Conservation (phyloP, 441 rosid species). For the Omphalea diandra region DNA sequence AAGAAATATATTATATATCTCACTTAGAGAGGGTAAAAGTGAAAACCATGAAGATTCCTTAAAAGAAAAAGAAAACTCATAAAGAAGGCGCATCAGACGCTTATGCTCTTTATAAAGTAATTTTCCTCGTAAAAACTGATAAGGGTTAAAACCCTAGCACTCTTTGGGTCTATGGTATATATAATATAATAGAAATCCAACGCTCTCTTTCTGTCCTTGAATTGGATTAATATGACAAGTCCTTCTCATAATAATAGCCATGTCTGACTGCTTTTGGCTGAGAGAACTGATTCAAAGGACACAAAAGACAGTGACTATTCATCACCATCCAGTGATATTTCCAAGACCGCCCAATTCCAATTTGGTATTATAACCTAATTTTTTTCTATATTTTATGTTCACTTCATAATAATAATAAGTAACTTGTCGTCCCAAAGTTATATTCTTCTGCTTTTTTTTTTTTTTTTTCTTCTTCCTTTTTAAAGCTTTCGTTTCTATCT, state of each 20-base stretch:
- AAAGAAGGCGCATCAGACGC: not conserved
- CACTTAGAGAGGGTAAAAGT: too few species aligned
- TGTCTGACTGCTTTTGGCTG: conserved; percentile 76
- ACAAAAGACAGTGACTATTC: conserved; percentile 72
- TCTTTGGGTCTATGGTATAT: too few species aligned
- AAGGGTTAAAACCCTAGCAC: conserved; percentile 21
- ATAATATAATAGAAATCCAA: not conserved
- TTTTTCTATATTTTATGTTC: not conserved
- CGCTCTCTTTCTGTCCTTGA: conserved; percentile 9
- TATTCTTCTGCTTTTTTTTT: too few species aligned
- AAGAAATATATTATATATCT: too few species aligned
- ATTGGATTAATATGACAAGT: conserved; percentile 54
- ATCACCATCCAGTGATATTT: conserved; percentile 58
- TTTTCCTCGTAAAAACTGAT: conserved; percentile 27
- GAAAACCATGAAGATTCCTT: too few species aligned
- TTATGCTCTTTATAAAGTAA: not conserved
- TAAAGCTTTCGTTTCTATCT: too few species aligned
- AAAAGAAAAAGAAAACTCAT: too few species aligned
- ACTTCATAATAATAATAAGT: too few species aligned
- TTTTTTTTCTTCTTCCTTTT: not conserved
- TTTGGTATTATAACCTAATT: conserved; percentile 14
- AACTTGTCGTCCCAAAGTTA: too few species aligned
- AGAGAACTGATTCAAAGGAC: conserved; percentile 94
- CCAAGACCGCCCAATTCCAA: conserved; percentile 35
- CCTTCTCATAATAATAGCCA: conserved; percentile 73